Evolutionary conservation across 768 basidiomycete species (phyloP).

Genomic region (Amanita pseudoporphyria): DNA sequence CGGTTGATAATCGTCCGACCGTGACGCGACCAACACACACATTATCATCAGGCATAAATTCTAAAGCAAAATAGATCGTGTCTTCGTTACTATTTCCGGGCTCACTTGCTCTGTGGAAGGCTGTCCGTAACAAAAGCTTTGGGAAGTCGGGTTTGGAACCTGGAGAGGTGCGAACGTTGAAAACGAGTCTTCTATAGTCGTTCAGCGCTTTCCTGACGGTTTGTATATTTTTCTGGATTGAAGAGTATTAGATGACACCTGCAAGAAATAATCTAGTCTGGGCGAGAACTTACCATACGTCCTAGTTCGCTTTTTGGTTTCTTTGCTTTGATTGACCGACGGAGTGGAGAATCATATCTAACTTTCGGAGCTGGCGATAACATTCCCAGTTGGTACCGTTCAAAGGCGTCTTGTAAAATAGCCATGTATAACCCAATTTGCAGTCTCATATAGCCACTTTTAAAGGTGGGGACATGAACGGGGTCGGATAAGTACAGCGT

Average conservation of each 20-base stretch:
- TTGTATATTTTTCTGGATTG: neutral
- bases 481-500: constrained; percentile 8
- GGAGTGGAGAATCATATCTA: neutral
- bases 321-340: neutral
- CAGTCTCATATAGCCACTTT: neutral
- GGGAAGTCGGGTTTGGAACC: no score
- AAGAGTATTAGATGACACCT: neutral
- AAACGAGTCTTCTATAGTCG: no score
- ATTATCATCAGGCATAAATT: neutral
- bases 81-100: neutral
- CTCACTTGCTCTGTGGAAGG: neutral
- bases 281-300: neutral
- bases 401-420: neutral
- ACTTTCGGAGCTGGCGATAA: neutral
- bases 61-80: neutral
- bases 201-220: neutral
- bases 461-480: neutral
- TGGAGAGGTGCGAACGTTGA: no score
- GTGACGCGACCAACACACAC: neutral
- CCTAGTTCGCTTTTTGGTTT: neutral
- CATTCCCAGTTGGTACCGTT: neutral
- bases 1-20: neutral
- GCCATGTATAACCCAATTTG: constrained; percentile 4
- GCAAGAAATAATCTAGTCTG: neutral
- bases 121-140: neutral